A percentile compares a stretch with the other conserved stretches of the same genome.
Conservation (phyloP, 176 grass and related monocot species). For the Olyra latifolia region DNA sequence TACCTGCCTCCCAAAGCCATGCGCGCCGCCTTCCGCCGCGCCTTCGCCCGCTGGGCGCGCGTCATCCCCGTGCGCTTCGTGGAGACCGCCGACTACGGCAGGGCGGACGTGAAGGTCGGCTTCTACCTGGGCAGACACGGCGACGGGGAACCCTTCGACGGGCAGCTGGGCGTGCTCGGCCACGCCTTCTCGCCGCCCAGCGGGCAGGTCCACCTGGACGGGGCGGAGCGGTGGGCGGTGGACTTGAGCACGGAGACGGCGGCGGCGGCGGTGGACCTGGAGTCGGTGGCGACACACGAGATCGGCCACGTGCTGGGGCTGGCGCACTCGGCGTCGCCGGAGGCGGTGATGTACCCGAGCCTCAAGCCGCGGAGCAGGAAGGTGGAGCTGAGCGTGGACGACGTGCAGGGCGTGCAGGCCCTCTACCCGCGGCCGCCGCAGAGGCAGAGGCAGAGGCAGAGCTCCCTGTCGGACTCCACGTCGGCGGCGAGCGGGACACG, state of each 20-base stretch:
- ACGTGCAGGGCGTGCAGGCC: slow-evolving; percentile 23
- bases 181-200: slow-evolving; percentile 43
- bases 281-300: background rate
- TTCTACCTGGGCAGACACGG: slow-evolving; percentile 33
- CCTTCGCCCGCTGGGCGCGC: background rate
- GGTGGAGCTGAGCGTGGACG: slow-evolving; percentile 32
- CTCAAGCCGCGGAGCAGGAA: slow-evolving; percentile 21
- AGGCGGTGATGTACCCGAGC: slow-evolving; percentile 42
- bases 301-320: background rate
- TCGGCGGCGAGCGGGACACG: too few relatives aligned
- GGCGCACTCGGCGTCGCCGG: slow-evolving; percentile 18
- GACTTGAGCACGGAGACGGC: background rate
- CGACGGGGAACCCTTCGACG: slow-evolving; percentile 41
- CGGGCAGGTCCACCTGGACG: slow-evolving; percentile 38
- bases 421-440: background rate
- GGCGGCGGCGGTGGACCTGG: background rate
- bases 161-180: slow-evolving; percentile 28
- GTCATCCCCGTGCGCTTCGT: background rate
- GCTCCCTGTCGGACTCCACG: background rate
- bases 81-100: background rate
- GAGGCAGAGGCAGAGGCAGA: background rate
- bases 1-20: background rate
- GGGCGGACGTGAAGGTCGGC: slow-evolving; percentile 34
- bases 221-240: slow-evolving; percentile 12
- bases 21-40: background rate